A percentile compares a stretch with the other conserved stretches of the same genome.
These are phyloP conservation scores for Discostella pseudostelligera DNA, from an alignment of 108 stramenopile genomes.

Conservation along the genomic window DNA sequence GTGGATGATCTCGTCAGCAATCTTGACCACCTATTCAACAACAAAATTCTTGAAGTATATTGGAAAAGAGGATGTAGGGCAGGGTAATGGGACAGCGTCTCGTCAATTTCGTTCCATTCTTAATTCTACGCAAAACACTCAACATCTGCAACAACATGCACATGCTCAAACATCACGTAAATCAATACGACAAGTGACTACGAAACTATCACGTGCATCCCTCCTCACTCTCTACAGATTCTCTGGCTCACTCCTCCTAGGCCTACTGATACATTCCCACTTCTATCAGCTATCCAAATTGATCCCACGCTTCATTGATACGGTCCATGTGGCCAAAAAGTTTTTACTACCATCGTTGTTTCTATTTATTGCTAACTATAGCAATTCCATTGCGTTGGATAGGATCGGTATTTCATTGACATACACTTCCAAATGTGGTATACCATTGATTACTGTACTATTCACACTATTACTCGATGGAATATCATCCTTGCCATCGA, in stretches of 20 bases:
- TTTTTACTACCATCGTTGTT: constrained; percentile 68
- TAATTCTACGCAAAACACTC: background rate
- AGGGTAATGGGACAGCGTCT: background rate
- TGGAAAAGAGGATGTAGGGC: constrained; percentile 15
- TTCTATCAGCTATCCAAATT: constrained; percentile 40
- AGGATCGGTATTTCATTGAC: constrained; percentile 79
- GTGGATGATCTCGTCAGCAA: constrained; percentile 68
- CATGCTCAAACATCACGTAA: background rate
- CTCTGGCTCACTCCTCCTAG: constrained; percentile 64
- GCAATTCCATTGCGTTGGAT: constrained; percentile 68
- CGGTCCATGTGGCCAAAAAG: constrained; percentile 30
- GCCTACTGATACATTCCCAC: constrained; percentile 59
- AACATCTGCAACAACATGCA: background rate
- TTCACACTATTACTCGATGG: constrained; percentile 68
- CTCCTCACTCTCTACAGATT: constrained; percentile 72
- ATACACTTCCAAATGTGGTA: constrained; percentile 78
- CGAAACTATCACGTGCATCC: constrained; percentile 50
- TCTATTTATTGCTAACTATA: constrained; percentile 70
- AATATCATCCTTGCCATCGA: constrained; percentile 50
- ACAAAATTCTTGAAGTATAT: constrained; percentile 68
- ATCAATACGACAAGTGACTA: too few relatives aligned
- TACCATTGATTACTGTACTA: constrained; percentile 71
- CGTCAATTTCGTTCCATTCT: constrained; percentile 10
- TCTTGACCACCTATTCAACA: constrained; percentile 76
- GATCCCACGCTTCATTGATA: constrained; percentile 45